Percentiles rank a stretch among this genome's conserved stretches.
Evolutionary conservation across 805 yeast genomes (phyloP).

Genomic region (Candida morakotiae): DNA sequence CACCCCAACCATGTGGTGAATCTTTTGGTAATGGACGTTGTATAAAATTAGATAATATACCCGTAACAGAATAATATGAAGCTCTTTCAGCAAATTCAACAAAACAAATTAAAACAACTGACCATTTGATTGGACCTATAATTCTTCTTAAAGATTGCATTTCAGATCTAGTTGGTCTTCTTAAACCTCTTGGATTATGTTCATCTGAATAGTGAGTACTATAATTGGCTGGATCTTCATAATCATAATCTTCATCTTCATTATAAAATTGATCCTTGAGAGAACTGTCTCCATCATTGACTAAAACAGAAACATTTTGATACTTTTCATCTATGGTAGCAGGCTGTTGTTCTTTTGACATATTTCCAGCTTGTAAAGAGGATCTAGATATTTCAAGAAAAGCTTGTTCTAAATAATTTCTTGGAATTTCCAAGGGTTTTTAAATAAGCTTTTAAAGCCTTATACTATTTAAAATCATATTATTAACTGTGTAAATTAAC

Average conservation of each 20-base stretch:
- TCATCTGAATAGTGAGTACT: slow-evolving; percentile 25
- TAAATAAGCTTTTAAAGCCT: slow-evolving; percentile 14
- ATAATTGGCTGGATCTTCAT: slow-evolving; percentile 19
- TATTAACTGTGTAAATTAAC: neutral
- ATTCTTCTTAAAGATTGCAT: slow-evolving; percentile 25
- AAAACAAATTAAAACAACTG: slow-evolving; percentile 48
- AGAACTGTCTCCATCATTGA: neutral
- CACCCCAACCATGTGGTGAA: slow-evolving; percentile 39
- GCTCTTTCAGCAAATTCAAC: slow-evolving; percentile 55
- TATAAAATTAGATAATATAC: slow-evolving; percentile 44
- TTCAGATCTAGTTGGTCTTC: slow-evolving; percentile 28
- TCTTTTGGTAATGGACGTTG: slow-evolving; percentile 51
- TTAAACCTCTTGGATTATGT: slow-evolving; percentile 32
- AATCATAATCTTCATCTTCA: slow-evolving; percentile 15
- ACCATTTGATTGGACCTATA: slow-evolving; percentile 45
- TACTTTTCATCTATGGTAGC: slow-evolving; percentile 3
- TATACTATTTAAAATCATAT: neutral
- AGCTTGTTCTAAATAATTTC: slow-evolving; percentile 15
- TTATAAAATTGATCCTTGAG: neutral
- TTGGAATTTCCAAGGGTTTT: slow-evolving; percentile 27
- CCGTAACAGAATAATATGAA: slow-evolving; percentile 46
- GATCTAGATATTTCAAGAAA: neutral
- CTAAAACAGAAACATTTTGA: slow-evolving; percentile 3
- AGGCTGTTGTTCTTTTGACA: neutral
- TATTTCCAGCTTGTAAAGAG: neutral